Percentiles rank a stretch among this genome's conserved stretches.
These are phyloP conservation scores for Coemansia sp. DNA, from an alignment of 192 early-diverging fungal species.

Conservation along the genomic window DNA sequence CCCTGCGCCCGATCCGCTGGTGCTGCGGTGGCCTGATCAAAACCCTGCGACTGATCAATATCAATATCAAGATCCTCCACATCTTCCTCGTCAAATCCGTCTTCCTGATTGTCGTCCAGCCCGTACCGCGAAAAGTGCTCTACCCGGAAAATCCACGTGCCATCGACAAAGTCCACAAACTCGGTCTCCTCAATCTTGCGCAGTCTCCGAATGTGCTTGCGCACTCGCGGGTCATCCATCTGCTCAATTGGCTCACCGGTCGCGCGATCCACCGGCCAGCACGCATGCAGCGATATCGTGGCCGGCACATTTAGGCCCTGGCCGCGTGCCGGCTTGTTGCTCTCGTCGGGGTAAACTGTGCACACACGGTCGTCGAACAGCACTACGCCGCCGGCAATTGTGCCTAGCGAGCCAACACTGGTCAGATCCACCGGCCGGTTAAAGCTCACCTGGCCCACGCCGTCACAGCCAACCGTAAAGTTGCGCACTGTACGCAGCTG, in stretches of 20 bases:
- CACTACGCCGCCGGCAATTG: conserved; percentile 83
- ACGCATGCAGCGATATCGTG: conserved; percentile 69
- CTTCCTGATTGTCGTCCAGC: conserved; percentile 66
- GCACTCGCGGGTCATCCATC: conserved; percentile 66
- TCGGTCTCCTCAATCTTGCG: conserved; percentile 70
- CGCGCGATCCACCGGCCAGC: conserved; percentile 82
- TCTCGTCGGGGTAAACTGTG: conserved; percentile 82
- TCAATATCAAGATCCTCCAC: conserved; percentile 4
- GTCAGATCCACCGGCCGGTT: conserved; percentile 80
- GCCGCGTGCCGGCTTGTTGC: conserved; percentile 76
- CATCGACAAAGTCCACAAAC: conserved; percentile 75
- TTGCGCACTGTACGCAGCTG: conserved; percentile 70
- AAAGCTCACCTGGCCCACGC: conserved; percentile 76
- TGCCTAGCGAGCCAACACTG: conserved; percentile 48
- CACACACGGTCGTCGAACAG: conserved; percentile 66
- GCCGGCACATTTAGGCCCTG: conserved; percentile 88
- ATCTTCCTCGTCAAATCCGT: conserved; percentile 56
- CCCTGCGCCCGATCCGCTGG: conserved; percentile 23
- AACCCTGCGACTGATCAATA: conserved; percentile 14
- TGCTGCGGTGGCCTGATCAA: conserved; percentile 50
- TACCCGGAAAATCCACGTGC: conserved; percentile 91
- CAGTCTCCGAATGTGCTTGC: conserved; percentile 69
- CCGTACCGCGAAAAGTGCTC: conserved; percentile 84
- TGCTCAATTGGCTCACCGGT: conserved; percentile 68
- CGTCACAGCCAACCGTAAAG: conserved; percentile 69